phyloP scores from a whole-genome alignment of 345 rosid genomes.

The Aurinia saxatilis region DNA sequence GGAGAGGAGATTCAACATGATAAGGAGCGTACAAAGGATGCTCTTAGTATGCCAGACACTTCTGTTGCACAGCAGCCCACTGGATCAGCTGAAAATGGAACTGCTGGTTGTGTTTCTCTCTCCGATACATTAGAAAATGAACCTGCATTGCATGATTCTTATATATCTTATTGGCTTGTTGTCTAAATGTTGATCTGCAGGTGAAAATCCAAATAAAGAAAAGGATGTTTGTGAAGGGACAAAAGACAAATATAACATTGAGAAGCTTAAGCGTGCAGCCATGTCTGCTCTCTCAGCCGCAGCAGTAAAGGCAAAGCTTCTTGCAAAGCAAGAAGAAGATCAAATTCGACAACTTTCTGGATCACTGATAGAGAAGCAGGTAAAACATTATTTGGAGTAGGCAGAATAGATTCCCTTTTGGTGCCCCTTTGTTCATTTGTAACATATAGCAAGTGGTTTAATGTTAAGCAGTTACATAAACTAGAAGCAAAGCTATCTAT shows the following conservation, averaged over 20 bases:
- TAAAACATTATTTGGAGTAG: constrained; percentile 12
- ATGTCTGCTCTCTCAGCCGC: constrained; percentile 84
- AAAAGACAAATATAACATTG: constrained; percentile 41
- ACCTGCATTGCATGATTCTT: not conserved
- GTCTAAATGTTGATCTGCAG: constrained; percentile 9
- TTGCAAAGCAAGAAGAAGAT: constrained; percentile 81
- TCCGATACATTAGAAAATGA: not conserved
- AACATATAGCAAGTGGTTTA: not conserved
- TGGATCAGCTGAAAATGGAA: constrained; percentile 22
- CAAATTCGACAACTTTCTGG: constrained; percentile 68
- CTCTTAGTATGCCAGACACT: constrained; percentile 29
- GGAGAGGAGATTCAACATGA: constrained; percentile 16
- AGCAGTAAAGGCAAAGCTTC: constrained; percentile 87
- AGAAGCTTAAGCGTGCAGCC: constrained; percentile 72
- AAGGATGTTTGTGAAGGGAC: constrained; percentile 34
- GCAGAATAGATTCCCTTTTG: not conserved
- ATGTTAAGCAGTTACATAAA: constrained; percentile 59
- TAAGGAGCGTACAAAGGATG: constrained; percentile 33
- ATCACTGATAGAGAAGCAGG: constrained; percentile 85
- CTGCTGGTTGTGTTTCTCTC: constrained; percentile 4
- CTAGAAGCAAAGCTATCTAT: constrained; percentile 76
- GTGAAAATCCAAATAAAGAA: constrained; percentile 33
- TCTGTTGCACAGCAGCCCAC: constrained; percentile 12
- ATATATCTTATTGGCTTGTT: not conserved
- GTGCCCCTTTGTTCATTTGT: not conserved